Evolutionary conservation across 2,329 filamentous ascomycete species (phyloP), one percentile per base, ranked within the genome.

Genomic region (Trichoderma guizhouense): DNA sequence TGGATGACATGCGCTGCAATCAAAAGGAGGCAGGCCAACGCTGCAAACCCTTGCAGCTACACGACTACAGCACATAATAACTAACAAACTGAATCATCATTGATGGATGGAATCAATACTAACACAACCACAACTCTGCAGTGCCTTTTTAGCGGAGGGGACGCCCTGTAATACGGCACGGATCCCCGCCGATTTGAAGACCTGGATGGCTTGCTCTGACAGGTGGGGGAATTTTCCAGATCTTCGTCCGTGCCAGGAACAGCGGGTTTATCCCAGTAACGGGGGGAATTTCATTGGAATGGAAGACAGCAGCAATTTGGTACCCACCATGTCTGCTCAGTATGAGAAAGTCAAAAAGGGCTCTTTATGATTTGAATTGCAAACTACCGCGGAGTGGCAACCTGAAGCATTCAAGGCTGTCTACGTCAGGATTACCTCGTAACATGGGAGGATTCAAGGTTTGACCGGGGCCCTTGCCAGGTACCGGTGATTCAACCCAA

Each of bases 381-480:
- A 39, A 57, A 21, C 57, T n/a, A 14, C 9, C 24, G 57, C 57
- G 6, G n/a, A 14, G n/a, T 60, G 15, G 57, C 26, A 32, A 32
- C 30, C 30, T 32, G 32, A 24, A 24, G 21, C 21, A 12, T 55
- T 39, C 21, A 14, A 24, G 51, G 30, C n/a, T 57, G 32, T n/a
- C 53, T 26, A 34, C 28, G 28, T 60, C 57, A 60, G 57, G 7
- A 21, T n/a, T 18, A 43, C 36, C 30, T 32, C 21, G 36, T 30
- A 47, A 62, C 66, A 12, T 14, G 55, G 51, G 57, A 62, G 39
- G 55, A 60, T 69, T 61, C 66, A 28, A 53, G 15, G 57, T 69
- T 69, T 28, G 66, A 69, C 66, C 66, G 32, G 66, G 66, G 57
- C 28, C 66, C 36, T 61, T 43, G 66, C 66, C 66, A 47, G 55